Evolutionary conservation across 78 protist genomes (phyloP).

Genomic region (Dictyostelium firmibasis): DNA sequence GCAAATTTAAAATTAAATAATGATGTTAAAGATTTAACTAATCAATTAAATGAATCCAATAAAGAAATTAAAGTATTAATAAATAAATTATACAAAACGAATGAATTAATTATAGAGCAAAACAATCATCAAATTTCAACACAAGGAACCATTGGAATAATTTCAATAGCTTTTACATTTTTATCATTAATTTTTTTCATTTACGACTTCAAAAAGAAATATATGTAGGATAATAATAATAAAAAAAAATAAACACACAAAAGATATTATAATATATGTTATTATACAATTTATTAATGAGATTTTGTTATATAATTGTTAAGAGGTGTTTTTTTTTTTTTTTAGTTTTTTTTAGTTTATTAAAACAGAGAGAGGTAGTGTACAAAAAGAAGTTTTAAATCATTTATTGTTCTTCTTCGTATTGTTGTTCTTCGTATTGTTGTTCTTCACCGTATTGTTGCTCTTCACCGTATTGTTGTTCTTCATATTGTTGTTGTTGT

Average conservation of each 20-base stretch:
- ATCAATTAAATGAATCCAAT: background rate
- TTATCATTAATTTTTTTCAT: background rate
- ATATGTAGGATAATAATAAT: too few relatives aligned
- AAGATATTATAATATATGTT: background rate
- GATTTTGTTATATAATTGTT: background rate
- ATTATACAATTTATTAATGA: background rate
- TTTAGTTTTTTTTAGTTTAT: too few relatives aligned
- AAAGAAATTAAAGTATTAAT: background rate
- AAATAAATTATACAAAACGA: too few relatives aligned
- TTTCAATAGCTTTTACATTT: background rate
- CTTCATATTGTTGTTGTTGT: slow-evolving; percentile 25
- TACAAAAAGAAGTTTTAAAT: background rate
- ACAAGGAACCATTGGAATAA: background rate
- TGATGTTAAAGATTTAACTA: background rate
- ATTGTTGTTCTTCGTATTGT: background rate
- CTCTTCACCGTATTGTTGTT: slow-evolving; percentile 21
- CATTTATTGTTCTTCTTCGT: background rate
- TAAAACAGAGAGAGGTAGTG: background rate
- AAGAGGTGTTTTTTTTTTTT: background rate
- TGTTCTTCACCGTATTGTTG: slow-evolving; percentile 55
- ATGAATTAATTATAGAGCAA: background rate
- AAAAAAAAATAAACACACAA: too few relatives aligned
- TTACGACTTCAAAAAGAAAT: background rate
- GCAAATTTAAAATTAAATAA: too few relatives aligned
- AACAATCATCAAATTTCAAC: background rate